These are phyloP conservation scores for Xylaria scruposa DNA, from an alignment of 495 filamentous ascomycete species.

Conservation along the genomic window DNA sequence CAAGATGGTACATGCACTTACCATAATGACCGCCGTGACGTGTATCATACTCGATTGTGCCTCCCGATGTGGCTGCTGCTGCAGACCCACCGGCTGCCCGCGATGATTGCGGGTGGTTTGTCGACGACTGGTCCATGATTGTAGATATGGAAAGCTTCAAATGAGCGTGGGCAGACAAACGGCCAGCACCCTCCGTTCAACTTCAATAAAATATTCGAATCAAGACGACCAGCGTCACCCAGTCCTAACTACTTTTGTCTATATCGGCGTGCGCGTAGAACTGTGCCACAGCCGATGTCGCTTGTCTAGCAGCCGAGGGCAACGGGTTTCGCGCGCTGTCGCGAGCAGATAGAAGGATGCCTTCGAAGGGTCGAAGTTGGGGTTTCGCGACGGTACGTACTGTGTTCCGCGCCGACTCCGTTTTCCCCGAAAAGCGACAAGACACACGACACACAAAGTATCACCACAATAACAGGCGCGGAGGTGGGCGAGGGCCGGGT, in stretches of 20 bases:
- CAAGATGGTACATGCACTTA: constrained; percentile 52
- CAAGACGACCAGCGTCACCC: constrained; percentile 22
- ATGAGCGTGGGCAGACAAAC: constrained; percentile 15
- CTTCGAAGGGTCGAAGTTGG: neutral
- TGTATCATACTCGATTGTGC: constrained; percentile 76
- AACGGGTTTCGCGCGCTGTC: constrained; percentile 16
- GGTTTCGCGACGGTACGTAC: constrained; percentile 24
- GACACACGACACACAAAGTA: constrained; percentile 25
- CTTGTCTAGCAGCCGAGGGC: constrained; percentile 11
- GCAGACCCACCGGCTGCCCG: constrained; percentile 49
- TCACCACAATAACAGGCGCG: constrained; percentile 17
- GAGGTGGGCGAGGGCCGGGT: constrained; percentile 6
- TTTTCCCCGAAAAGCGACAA: constrained; percentile 22
- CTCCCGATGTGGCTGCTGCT: constrained; percentile 45
- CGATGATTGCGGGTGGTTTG: constrained; percentile 59
- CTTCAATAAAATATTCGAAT: constrained; percentile 9
- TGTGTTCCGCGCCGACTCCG: constrained; percentile 9
- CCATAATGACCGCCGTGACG: constrained; percentile 88
- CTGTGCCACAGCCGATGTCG: constrained; percentile 19
- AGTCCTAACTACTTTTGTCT: constrained; percentile 2
- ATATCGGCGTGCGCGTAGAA: constrained; percentile 4
- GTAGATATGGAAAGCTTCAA: neutral
- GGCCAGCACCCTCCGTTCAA: neutral
- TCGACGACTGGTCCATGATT: constrained; percentile 64
- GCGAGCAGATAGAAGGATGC: constrained; percentile 3